phyloP scores from a whole-genome alignment of 2,329 filamentous ascomycete genomes.

The Sclerotinia spermophila region DNA sequence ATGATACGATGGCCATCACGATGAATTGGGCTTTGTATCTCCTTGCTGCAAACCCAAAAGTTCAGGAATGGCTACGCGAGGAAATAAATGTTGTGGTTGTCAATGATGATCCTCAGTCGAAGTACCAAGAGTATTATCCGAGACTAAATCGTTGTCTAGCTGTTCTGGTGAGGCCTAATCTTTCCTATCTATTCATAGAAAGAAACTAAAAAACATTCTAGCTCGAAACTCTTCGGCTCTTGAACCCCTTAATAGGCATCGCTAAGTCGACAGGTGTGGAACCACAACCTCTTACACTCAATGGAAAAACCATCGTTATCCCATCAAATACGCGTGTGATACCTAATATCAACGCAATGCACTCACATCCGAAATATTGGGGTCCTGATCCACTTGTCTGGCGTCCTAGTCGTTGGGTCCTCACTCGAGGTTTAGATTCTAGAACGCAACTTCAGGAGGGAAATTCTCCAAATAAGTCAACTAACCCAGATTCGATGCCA shows the following conservation, averaged over 20 bases:
- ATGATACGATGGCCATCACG: conserved; percentile 36
- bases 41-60: conserved; percentile 27
- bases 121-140: conserved; percentile 41
- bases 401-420: neutral
- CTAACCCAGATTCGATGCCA: neutral
- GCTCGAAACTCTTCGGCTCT: conserved; percentile 8
- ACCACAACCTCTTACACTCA: neutral
- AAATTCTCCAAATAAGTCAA: neutral
- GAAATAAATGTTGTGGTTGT: conserved; percentile 31
- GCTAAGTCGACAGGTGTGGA: neutral
- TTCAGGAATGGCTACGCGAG: conserved; percentile 27
- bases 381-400: neutral
- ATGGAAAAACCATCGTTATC: neutral
- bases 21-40: conserved; percentile 31
- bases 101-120: conserved; percentile 32
- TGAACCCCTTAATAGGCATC: neutral
- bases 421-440: neutral
- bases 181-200: neutral
- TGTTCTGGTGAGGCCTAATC: conserved; percentile 34
- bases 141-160: conserved; percentile 42
- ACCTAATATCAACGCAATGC: neutral
- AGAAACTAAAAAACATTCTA: neutral
- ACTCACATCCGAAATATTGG: neutral
- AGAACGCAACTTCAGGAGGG: neutral
- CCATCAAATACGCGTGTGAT: neutral